Conservation (phyloP, 768 basidiomycete species). For the Favolaschia claudopus region DNA sequence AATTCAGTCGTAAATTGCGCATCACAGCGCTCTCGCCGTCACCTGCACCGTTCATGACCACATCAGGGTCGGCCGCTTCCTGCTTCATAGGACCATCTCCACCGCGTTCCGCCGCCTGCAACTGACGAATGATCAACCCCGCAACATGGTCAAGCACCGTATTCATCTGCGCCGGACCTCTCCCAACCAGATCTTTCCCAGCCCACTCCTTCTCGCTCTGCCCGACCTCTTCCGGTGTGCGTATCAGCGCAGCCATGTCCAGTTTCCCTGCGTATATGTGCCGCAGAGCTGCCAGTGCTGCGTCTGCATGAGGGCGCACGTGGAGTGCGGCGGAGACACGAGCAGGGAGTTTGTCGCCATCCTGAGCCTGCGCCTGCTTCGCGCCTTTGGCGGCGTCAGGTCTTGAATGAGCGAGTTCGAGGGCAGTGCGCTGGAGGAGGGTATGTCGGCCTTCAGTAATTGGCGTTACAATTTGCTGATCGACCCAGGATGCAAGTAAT, state of each 20-base stretch:
- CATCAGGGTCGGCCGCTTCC: slow-evolving; percentile 22
- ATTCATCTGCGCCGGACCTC: slow-evolving; percentile 54
- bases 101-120: slow-evolving; percentile 12
- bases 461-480: slow-evolving; percentile 51
- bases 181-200: slow-evolving; percentile 43
- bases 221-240: slow-evolving; percentile 54
- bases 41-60: background rate
- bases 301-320: slow-evolving; percentile 49
- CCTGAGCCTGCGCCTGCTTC: background rate
- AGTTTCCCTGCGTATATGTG: slow-evolving; percentile 56
- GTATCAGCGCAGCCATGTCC: slow-evolving; percentile 61
- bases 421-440: slow-evolving; percentile 51
- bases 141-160: slow-evolving; percentile 68
- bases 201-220: slow-evolving; percentile 61
- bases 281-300: slow-evolving; percentile 48
- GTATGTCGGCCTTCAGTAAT: slow-evolving; percentile 57
- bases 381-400: slow-evolving; percentile 6
- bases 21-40: slow-evolving; percentile 36
- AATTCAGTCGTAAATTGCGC: slow-evolving; percentile 71
- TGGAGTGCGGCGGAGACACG: slow-evolving; percentile 51
- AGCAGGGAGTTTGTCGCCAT: slow-evolving; percentile 19
- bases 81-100: slow-evolving; percentile 9
- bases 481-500: slow-evolving; percentile 52
- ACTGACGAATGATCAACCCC: slow-evolving; percentile 49
- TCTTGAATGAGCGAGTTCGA: slow-evolving; percentile 32